Base-by-base conservation (phyloP, 805 yeast genomes). In the Metschnikowia similis region DNA sequence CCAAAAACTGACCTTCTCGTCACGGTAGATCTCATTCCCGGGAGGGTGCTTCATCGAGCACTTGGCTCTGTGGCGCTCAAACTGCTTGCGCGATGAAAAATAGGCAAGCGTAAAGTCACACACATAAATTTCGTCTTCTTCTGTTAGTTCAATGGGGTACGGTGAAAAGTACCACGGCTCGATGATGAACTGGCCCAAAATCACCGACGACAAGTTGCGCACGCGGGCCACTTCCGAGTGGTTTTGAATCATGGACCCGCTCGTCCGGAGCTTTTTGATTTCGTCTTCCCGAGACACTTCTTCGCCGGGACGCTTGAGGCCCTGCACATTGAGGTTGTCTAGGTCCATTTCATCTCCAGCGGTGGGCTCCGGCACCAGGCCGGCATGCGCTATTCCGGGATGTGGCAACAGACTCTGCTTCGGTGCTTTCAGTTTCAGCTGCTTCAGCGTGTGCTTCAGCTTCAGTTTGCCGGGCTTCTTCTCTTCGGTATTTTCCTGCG, bases 121-220 rank as follows among this genome's bases (percentile, higher is more conserved):
- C 41, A 94, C 86, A 65, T 86, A 94, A 26, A 94, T 80, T 48
- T 80, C 84, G 65, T 92, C 98, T 56, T 86, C 94, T 60, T 94
- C 98, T 0, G 97, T 89, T 49, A 90, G 77, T 64, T 94, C 99
- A 13, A 89, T 77, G 0, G 99, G 99, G 66, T 94, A 94, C 1
- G 99, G 98, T 1, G 96, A 87, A 62, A 94, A 94, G 69, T 94
- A 94, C 99, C 99, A 94, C 2, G 99, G 99, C 66, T 94, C 99
- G 47, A 94, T 89, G 58, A 87, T 87, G 66, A 84, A 89, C 55
- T 85, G 86, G 1, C 99, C 99, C 70, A 94, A 82, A 3, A 89
- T 85, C 5, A 94, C 81, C 48, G 81, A 78, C 42, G 80, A 75
- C 54, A 94, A 75, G 63, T 94, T 94, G 57, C 98, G 79, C 42